Percentiles rank a stretch among this genome's conserved stretches.
Evolutionary conservation across 108 stramenopile genomes (phyloP).

Genomic region (Nitzschia sp.): DNA sequence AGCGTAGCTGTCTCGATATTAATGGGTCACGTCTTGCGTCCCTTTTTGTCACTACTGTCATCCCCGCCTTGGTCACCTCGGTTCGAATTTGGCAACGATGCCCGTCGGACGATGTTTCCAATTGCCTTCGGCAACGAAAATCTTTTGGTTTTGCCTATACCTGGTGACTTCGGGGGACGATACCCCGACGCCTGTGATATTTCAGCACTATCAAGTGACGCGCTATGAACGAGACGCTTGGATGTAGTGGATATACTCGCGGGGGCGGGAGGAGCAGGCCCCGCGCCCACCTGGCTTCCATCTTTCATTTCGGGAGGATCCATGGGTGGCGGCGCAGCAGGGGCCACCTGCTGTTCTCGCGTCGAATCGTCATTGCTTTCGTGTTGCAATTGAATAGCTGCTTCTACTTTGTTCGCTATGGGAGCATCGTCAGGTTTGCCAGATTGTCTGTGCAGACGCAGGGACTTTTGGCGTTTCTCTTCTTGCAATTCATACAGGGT

Average conservation of each 20-base stretch:
- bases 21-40: background rate
- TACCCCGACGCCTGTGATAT: background rate
- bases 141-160: background rate
- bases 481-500: constrained; percentile 48
- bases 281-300: background rate
- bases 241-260: no score
- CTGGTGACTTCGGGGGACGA: background rate
- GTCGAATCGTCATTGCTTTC: background rate
- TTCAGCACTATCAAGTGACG: background rate
- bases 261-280: background rate
- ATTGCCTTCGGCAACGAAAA: constrained; percentile 15
- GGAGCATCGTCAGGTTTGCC: background rate
- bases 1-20: no score
- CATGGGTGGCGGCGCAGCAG: background rate
- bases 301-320: constrained; percentile 24
- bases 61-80: background rate
- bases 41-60: constrained; percentile 1
- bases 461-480: constrained; percentile 16
- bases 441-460: constrained; percentile 3
- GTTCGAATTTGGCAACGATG: background rate
- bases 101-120: constrained; percentile 14
- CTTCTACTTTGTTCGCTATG: background rate
- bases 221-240: background rate
- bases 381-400: background rate
- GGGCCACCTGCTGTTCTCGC: background rate